Evolutionary conservation across 371 early-diverging fungal species (phyloP), one percentile per base, ranked within the genome.

Genomic region (Dichotomocladium elegans): DNA sequence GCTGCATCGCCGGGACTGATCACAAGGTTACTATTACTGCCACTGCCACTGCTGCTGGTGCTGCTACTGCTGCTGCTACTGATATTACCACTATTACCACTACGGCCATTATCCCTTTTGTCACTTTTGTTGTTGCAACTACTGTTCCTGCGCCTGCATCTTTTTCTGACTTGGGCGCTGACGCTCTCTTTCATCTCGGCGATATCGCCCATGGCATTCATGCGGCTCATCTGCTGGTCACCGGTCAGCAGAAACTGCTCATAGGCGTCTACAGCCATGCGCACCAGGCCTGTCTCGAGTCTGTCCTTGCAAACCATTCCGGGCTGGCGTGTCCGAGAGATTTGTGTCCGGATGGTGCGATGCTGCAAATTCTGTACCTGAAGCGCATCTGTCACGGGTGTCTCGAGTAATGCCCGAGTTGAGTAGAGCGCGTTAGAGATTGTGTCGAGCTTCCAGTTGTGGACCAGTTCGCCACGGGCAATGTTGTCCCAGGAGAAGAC

Each of bases 271-370:
- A 68, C 60, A 34, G 70, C 70, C 70, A 72, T 70, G 4, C 66
- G 51, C 8, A 68, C 68, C 21, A 76, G 34, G 0, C 76, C 76
- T 9, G 55, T 64, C 17, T 72, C 72, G 27, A 70, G 24, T 8
- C 70, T 52, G 41, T 72, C 72, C 27, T 67, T 69, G 64, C 65
- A 65, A 10, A 64, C 61, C 48, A 75, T 67, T 0, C 75, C 75
- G 14, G 47, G 47, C 21, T 72, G 72, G n/a, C 55, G 47, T 14
- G 25, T 29, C 11, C 63, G 51, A 3, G 66, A 45, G n/a, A 70
- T 68, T 31, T 72, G 72, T 8, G 70, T 75, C 34, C 72, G 56
- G 19, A 71, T 67, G 37, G 68, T 66, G 19, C 61, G 60, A n/a
- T n/a, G n/a, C 31, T 48, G 53, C 10, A 48, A 37, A 11, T 40